Evolutionary conservation across 495 filamentous ascomycete species (phyloP), one percentile per base, ranked within the genome.

Genomic region (Penicillium coprophilum): DNA sequence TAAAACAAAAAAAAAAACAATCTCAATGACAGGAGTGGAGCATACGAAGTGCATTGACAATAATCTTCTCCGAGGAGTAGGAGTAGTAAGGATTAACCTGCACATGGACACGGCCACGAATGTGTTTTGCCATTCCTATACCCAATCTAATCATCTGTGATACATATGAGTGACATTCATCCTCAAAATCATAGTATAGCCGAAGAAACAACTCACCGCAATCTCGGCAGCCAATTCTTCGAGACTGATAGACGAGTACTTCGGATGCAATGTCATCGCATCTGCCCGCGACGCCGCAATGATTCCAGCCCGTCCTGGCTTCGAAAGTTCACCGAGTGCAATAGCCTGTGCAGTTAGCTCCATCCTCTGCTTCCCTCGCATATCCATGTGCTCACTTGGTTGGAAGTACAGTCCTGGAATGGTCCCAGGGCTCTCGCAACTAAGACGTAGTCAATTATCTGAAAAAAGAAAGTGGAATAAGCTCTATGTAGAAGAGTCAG

Each of bases 391-490:
- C 63, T 46, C 65, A 84, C 83, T 69, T 86, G 84, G 55, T 87
- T 87, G 3, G 84, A 86, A n/a, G 85, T 87, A 60, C 81, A 86
- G 57, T 87, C 83, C 19, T 77, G 72, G 58, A 87, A 88, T 0
- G 82, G 83, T 12, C 83, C 85, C 0, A 84, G 63, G 15, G 74
- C 64, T 58, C 71, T 75, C n/a, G 81, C 77, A 6, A 85, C 83
- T 83, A 41, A 12, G 41, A n/a, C 44, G 7, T 31, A 10, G 38
- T 52, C 38, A 45, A 45, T 13, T 44, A 49, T 30, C 6, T 31
- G 12, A 10, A 17, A 32, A 40, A n/a, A n/a, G n/a, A n/a, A n/a
- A n/a, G n/a, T n/a, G n/a, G n/a, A n/a, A n/a, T n/a, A n/a, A n/a
- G n/a, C 2, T 24, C 34, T 36, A 36, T n/a, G 1, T 11, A n/a